These are phyloP conservation scores for Sporothrix schenckii DNA, from an alignment of 2,329 filamentous ascomycete species.

Conservation along the genomic window DNA sequence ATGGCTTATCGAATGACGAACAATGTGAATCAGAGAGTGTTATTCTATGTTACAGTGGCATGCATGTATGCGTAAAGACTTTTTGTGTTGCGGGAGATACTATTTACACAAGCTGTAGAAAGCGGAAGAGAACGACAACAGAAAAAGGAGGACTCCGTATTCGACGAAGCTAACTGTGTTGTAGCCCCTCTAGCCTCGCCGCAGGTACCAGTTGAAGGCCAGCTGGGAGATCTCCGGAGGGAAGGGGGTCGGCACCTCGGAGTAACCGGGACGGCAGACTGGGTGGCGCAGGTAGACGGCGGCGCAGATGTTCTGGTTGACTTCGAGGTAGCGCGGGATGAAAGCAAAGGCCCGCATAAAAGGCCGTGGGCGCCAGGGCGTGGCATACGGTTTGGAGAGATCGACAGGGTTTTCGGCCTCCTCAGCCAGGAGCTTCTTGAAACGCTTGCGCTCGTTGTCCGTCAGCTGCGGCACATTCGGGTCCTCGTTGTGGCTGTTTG, in stretches of 20 bases:
- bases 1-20: not conserved
- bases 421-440: constrained; percentile 61
- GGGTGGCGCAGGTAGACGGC: constrained; percentile 95
- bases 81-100: constrained; percentile 22
- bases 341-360: constrained; percentile 94
- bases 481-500: not conserved
- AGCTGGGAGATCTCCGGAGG: constrained; percentile 69
- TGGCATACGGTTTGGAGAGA: constrained; percentile 77
- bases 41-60: constrained; percentile 26
- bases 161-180: not conserved
- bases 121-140: not conserved
- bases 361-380: constrained; percentile 83
- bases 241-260: constrained; percentile 87
- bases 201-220: constrained; percentile 93
- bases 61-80: constrained; percentile 25
- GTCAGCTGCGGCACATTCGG: constrained; percentile 45
- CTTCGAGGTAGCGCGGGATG: constrained; percentile 92
- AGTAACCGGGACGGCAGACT: constrained; percentile 77
- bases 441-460: constrained; percentile 56
- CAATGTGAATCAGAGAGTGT: not conserved
- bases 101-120: constrained; percentile 23
- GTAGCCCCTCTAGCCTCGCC: constrained; percentile 51
- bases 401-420: constrained; percentile 78
- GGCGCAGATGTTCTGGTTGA: constrained; percentile 95
- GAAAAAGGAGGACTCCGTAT: not conserved